Percentiles rank a stretch among this genome's conserved stretches.
Evolutionary conservation across 768 basidiomycete genomes (phyloP).

Genomic region (Lactarius deliciosus): DNA sequence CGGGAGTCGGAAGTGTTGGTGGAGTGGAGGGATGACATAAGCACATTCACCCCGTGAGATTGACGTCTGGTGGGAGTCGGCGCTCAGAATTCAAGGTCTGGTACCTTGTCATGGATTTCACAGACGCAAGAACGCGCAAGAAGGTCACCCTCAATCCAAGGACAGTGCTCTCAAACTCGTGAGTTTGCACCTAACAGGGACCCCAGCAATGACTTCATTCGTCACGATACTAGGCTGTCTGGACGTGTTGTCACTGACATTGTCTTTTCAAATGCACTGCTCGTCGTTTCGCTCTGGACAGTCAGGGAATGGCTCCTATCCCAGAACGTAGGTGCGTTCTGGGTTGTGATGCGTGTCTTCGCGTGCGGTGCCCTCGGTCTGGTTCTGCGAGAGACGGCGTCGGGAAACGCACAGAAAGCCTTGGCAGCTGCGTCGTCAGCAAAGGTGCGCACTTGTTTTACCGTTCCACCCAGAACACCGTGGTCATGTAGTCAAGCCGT

Average conservation of each 20-base stretch:
- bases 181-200: constrained; percentile 4
- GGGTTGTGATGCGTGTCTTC: constrained; percentile 72
- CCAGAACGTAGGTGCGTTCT: constrained; percentile 68
- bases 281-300: constrained; percentile 60
- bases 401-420: constrained; percentile 53
- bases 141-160: constrained; percentile 38
- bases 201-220: neutral
- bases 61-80: too few relatives aligned
- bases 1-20: neutral
- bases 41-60: neutral
- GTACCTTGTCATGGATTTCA: constrained; percentile 32
- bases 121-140: constrained; percentile 39
- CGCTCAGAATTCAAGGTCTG: constrained; percentile 7
- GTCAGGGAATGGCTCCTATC: constrained; percentile 67
- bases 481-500: constrained; percentile 50
- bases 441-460: constrained; percentile 38
- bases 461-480: neutral
- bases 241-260: constrained; percentile 39
- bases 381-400: constrained; percentile 57
- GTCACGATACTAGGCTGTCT: constrained; percentile 18
- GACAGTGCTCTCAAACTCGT: constrained; percentile 31
- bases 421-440: constrained; percentile 44
- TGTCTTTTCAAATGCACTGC: constrained; percentile 59
- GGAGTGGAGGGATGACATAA: constrained; percentile 6
- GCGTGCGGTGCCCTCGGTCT: constrained; percentile 70